Evolutionary conservation across 495 filamentous ascomycete species (phyloP), one percentile per base, ranked within the genome.

Genomic region (Haplographium delicatum): DNA sequence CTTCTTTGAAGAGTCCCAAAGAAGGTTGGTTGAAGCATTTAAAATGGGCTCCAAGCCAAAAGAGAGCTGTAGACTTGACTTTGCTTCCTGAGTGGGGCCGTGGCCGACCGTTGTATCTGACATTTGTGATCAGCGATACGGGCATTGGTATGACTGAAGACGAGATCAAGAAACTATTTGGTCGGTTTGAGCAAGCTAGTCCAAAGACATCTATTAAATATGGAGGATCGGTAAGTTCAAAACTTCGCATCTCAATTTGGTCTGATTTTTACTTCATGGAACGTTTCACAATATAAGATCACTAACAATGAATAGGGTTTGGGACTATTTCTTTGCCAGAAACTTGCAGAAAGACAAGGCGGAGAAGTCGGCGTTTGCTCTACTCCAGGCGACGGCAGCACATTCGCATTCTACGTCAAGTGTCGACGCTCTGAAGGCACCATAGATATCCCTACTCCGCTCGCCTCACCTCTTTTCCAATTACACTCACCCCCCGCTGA

Each of bases 301-400:
- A n/a, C n/a, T n/a, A n/a, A n/a, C n/a, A n/a, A n/a, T n/a, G n/a
- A n/a, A 16, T 13, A 53, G 4, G 88, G 89, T 0, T 74, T 94
- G 2, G 88, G 88, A 0, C 72, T 94, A 3, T 93, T 89, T 65
- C 88, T 94, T 47, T 88, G 81, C 23, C 73, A 84, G 23, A 79
- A 82, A 43, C 69, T 94, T 8, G 86, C 84, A 18, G 86, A 91
- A 56, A 62, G 90, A 11, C 86, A 91, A 68, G 86, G 85, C 19
- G 88, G 88, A 6, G 84, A 88, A 49, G 89, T 93, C 37, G 87
- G 86, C 3, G 86, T 91, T 1, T 72, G 75, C 18, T 88, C 86
- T 4, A 70, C 80, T 52, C 72, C 80, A 46, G 85, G 82, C 8
- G 64, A 80, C 35, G 88, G 88, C 18, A 89, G 85, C 60, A 89